Evolutionary conservation across 768 basidiomycete genomes (phyloP), one percentile per base, ranked within the genome.

Genomic region (Rhizopogon rudus): DNA sequence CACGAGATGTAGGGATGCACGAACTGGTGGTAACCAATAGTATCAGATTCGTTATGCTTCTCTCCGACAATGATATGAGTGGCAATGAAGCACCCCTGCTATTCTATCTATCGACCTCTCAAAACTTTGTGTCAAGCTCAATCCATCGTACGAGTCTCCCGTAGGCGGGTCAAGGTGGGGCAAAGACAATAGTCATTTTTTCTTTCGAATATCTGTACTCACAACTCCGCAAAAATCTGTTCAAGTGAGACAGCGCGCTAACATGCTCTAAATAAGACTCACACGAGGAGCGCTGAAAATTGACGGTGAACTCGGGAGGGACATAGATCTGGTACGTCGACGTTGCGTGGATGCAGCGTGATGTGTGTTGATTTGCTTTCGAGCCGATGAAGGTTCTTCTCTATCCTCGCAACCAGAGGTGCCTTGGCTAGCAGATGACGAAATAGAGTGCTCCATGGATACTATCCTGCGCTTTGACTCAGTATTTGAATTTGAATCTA

Each of bases 271-370:
- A 39, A 25, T 14, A 39, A 5, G 9, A 25, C 48, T 33, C 29
- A 49, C 50, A 10, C 37, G 35, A 53, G 29, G 20, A 28, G 55
- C 42, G 8, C 53, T 44, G 29, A 62, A 51, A 53, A 49, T 42
- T 8, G 59, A 40, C 31, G 51, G 35, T 3, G 67, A 58, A 1
- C 51, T 58, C 42, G 67, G 61, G 57, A 58, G 66, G 3, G 68
- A 54, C 66, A 70, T 57, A 0, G 68, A 70, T 35, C 40, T 67
- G 31, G 70, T 59, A 17, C 68, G 68, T 52, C 68, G 48, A 31
- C 61, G 68, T 5, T 53, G 57, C 3, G 53, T 60, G 3, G 63
- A 57, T 3, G 10, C 14, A 16, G 14, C 48, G 7, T 37, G 5
- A 9, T 37, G 5, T 12, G 35, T 5, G 35, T 9, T 10, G 14